Evolutionary conservation across 106 monocot species (phyloP), one percentile per base, ranked within the genome.

Genomic region (Dendrobium officinale): DNA sequence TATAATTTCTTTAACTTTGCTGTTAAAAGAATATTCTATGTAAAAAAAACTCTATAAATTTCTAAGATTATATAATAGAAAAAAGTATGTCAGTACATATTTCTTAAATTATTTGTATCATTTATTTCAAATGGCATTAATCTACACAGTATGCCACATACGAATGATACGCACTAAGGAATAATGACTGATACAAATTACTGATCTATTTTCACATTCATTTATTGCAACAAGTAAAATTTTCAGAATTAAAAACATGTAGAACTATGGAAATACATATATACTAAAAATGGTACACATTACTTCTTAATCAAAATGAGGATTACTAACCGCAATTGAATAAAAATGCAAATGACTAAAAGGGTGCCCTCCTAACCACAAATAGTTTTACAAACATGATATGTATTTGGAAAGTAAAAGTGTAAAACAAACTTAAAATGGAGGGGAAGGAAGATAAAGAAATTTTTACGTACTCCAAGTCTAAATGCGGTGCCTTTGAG

Each of bases 401-500:
- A 74, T 74, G n/a, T 19, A 13, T 43, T 74, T 74, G 74, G 19
- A 44, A 44, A 22, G n/a, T 15, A 33, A n/a, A n/a, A n/a, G n/a
- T n/a, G n/a, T n/a, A n/a, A 33, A 72, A 15, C 29, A 37, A 11
- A 20, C 29, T 40, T 37, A 18, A 74, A 9, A 74, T n/a, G 15
- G 22, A 37, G 7, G 17, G 19, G 19, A 44, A 22, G 47, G 5
- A 51, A 76, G 76, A 24, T 13, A n/a, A 74, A 43, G 43, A 15
- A 74, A 74, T 15, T 73, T 75, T 24, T 44, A 73, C 77, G 72
- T 94, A 98, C 97, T 79, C 94, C 97, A 51, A 98, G 94, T 24
- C 97, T 92, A 89, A 94, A 98, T 59, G 90, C 92, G 77, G 97
- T 98, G 77, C 97, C 97, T n/a, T 92, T 98, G 13, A 80, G 81